These are phyloP conservation scores for Cryptococcus hybrid DNA, from an alignment of 1,284 basidiomycete genomes.

Conservation along the genomic window DNA sequence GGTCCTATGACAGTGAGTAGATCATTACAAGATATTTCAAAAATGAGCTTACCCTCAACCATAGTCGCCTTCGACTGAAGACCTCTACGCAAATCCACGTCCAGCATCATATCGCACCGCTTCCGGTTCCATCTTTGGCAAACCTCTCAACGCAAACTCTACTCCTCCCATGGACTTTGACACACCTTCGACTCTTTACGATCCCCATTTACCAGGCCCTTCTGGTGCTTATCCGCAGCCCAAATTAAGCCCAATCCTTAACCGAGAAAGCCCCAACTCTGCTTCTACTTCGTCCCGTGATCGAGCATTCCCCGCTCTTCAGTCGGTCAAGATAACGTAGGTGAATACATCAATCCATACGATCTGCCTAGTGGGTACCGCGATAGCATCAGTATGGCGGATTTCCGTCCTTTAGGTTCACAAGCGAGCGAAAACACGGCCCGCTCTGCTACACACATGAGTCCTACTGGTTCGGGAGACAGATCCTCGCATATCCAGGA, in stretches of 20 bases:
- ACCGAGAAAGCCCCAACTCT: background rate
- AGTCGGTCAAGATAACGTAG: background rate
- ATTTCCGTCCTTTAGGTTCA: slow-evolving; percentile 1
- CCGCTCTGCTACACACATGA: background rate
- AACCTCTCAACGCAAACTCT: slow-evolving; percentile 6
- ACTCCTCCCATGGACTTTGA: slow-evolving; percentile 16
- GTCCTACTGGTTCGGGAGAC: background rate
- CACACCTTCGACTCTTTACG: slow-evolving; percentile 18
- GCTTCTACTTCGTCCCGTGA: background rate
- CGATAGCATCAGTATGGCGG: slow-evolving; percentile 2
- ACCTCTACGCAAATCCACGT: slow-evolving; percentile 16
- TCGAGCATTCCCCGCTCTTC: background rate
- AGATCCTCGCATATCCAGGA: background rate
- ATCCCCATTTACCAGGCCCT: slow-evolving; percentile 10
- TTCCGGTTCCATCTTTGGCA: slow-evolving; percentile 7
- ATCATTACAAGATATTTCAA: too few relatives aligned
- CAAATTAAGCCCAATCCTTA: background rate
- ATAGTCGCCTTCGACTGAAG: slow-evolving; percentile 1
- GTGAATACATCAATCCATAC: slow-evolving; percentile 1
- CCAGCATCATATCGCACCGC: slow-evolving; percentile 14
- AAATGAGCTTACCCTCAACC: background rate
- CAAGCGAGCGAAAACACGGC: background rate
- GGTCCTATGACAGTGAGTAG: too few relatives aligned
- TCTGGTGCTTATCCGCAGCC: slow-evolving; percentile 4
- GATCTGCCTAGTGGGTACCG: background rate